These are phyloP conservation scores for Tagetes erecta DNA, from an alignment of 129 eudicot genomes.

Conservation along the genomic window DNA sequence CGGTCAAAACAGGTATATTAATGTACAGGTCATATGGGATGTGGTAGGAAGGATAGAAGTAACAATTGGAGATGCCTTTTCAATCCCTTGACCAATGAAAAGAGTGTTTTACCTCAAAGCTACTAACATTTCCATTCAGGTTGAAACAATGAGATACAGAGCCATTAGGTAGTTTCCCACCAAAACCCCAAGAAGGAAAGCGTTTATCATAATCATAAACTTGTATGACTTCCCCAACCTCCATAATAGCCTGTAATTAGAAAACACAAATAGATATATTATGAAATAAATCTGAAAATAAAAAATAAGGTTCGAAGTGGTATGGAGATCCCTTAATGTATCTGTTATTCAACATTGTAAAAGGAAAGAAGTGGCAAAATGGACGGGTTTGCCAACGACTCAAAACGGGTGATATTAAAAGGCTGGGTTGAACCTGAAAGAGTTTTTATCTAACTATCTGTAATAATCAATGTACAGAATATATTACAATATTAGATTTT, in stretches of 20 bases:
- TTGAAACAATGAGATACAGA: constrained; percentile 89
- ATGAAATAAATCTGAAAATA: background rate
- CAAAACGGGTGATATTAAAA: background rate
- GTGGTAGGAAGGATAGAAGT: background rate
- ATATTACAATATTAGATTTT: background rate
- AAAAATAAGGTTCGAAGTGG: constrained; percentile 9
- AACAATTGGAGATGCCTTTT: background rate
- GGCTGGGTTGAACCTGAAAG: background rate
- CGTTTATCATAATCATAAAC: constrained; percentile 85
- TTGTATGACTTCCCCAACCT: constrained; percentile 95
- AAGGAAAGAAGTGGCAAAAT: background rate
- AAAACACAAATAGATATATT: background rate
- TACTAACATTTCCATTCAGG: constrained; percentile 57
- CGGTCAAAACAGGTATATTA: background rate
- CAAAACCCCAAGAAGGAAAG: constrained; percentile 99
- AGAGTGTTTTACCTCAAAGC: constrained; percentile 52
- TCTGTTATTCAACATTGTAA: background rate
- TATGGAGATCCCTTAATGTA: background rate
- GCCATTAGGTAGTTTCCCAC: constrained; percentile 59
- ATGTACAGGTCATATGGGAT: background rate
- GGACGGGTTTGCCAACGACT: background rate
- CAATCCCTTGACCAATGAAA: background rate
- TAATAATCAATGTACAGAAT: background rate
- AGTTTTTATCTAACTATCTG: constrained; percentile 2
- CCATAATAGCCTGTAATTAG: constrained; percentile 74